phyloP scores from a whole-genome alignment of 1,284 basidiomycete species.

The Macrocybe sp. region DNA sequence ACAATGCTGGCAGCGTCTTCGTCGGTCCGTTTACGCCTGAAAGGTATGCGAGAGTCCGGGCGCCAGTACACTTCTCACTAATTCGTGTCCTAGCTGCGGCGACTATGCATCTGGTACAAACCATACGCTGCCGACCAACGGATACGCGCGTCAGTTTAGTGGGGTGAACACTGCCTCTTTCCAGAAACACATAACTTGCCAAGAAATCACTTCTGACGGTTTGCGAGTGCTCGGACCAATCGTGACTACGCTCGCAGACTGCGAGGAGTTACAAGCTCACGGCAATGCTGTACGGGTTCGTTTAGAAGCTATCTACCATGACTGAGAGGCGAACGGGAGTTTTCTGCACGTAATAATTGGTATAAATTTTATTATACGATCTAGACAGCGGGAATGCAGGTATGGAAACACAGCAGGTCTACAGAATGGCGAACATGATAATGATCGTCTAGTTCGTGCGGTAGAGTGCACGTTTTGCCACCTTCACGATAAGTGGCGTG shows the following conservation, averaged over 20 bases:
- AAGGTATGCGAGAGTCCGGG: conserved; percentile 49
- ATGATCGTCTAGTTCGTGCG: conserved; percentile 57
- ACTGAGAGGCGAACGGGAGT: neutral
- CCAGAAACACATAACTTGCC: conserved; percentile 98
- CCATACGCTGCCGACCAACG: conserved; percentile 93
- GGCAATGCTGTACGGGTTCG: conserved; percentile 83
- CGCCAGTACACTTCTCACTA: conserved; percentile 2
- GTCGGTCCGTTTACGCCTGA: conserved; percentile 94
- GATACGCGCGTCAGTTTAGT: conserved; percentile 96
- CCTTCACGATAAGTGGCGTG: conserved; percentile 82
- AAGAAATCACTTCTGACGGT: conserved; percentile 83
- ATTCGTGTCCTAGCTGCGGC: conserved; percentile 64
- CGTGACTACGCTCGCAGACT: conserved; percentile 89
- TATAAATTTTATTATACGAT: conserved; percentile 1
- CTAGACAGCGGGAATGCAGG: conserved; percentile 7
- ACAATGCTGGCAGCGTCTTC: conserved; percentile 96
- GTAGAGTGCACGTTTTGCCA: conserved; percentile 89
- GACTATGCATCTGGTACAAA: conserved; percentile 99
- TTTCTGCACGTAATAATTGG: neutral
- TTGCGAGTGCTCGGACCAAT: conserved; percentile 81
- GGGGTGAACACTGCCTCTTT: conserved; percentile 97
- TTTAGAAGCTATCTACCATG: conserved; percentile 25
- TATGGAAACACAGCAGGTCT: neutral
- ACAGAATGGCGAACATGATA: neutral
- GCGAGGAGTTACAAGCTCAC: conserved; percentile 94